A percentile compares a stretch with the other conserved stretches of the same genome.
These are phyloP conservation scores for Quambalaria eucalypti DNA, from an alignment of 1,284 basidiomycete species.

Conservation along the genomic window DNA sequence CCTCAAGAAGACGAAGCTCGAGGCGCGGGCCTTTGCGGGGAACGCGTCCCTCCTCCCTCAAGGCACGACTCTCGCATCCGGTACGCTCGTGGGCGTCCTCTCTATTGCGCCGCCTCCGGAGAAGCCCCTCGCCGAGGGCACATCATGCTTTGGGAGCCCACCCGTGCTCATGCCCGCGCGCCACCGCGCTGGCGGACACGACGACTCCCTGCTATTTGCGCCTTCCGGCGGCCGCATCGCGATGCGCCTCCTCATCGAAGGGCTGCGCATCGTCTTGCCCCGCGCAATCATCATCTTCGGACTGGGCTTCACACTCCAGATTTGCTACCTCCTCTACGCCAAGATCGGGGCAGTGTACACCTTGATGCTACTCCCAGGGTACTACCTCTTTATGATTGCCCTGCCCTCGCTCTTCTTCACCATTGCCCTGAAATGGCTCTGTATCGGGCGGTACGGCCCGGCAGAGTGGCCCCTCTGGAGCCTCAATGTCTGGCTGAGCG, in stretches of 20 bases:
- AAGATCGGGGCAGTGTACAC: constrained; percentile 2
- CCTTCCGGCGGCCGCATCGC: constrained; percentile 1
- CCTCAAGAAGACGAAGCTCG: constrained; percentile 2
- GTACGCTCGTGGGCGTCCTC: constrained; percentile 5
- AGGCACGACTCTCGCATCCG: constrained; percentile 4
- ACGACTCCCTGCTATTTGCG: constrained; percentile 1
- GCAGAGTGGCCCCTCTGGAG: constrained; percentile 9
- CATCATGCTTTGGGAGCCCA: constrained; percentile 6
- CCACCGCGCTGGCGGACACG: not conserved
- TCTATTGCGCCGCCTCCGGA: constrained; percentile 2
- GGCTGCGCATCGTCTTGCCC: constrained; percentile 4
- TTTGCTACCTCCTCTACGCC: not conserved
- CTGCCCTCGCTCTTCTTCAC: constrained; percentile 4
- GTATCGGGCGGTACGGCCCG: constrained; percentile 2
- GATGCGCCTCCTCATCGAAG: constrained; percentile 8
- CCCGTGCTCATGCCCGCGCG: constrained; percentile 7
- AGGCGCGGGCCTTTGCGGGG: constrained; percentile 5
- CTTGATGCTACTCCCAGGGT: constrained; percentile 3
- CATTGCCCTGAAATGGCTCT: constrained; percentile 3
- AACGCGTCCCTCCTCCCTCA: constrained; percentile 5
- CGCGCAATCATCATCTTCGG: constrained; percentile 4
- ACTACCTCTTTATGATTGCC: constrained; percentile 5
- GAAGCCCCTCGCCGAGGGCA: not conserved
- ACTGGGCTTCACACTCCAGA: constrained; percentile 3
- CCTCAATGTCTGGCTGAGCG: constrained; percentile 5